These are phyloP conservation scores for Suillus hirtellus DNA, from an alignment of 768 basidiomycete genomes.

Conservation along the genomic window DNA sequence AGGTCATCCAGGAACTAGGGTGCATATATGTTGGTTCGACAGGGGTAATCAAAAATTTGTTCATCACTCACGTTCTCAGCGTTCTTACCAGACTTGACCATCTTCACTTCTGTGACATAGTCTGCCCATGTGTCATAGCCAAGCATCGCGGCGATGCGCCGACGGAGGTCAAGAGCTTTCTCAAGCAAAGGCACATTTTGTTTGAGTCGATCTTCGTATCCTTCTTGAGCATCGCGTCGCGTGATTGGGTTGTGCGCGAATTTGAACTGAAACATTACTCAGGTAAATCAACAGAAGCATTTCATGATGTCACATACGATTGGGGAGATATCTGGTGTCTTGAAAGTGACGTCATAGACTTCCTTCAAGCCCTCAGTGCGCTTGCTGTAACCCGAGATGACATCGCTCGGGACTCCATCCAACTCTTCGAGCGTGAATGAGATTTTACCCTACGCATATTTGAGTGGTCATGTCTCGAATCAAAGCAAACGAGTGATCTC, in stretches of 20 bases:
- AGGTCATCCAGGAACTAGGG: constrained; percentile 77
- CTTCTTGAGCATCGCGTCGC: constrained; percentile 63
- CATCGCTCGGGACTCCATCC: constrained; percentile 77
- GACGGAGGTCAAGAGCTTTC: constrained; percentile 69
- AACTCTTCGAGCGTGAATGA: constrained; percentile 72
- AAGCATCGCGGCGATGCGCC: constrained; percentile 64
- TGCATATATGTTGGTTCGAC: neutral
- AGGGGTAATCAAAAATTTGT: neutral
- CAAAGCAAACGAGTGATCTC: constrained; percentile 15
- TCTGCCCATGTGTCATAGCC: constrained; percentile 83
- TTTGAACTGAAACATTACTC: constrained; percentile 58
- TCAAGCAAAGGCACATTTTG: constrained; percentile 72
- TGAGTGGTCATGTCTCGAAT: constrained; percentile 4
- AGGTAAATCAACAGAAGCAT: neutral
- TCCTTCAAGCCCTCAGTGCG: constrained; percentile 57
- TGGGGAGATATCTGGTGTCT: constrained; percentile 81
- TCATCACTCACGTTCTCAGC: constrained; percentile 50
- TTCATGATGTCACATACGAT: constrained; percentile 46
- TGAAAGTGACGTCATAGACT: constrained; percentile 74
- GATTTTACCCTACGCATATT: constrained; percentile 48
- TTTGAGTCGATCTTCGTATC: constrained; percentile 65
- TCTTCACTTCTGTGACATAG: constrained; percentile 82
- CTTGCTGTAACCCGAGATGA: constrained; percentile 75
- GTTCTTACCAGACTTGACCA: constrained; percentile 71
- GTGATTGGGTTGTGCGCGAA: constrained; percentile 71